Evolutionary conservation across 805 yeast species (phyloP).

Genomic region (Suhomyces sp.): DNA sequence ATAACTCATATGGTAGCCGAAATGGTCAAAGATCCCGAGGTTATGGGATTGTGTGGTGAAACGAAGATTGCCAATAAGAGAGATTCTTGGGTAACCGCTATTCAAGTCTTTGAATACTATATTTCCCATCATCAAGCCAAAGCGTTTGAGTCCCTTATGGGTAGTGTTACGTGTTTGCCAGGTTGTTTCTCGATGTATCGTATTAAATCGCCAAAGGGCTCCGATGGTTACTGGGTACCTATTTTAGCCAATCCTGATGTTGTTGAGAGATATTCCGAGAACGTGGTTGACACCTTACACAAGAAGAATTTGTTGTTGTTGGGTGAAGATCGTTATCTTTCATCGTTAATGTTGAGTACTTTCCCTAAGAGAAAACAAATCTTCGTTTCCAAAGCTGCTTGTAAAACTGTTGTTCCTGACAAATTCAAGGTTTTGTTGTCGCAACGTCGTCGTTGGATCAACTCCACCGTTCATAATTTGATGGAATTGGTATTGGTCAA

Average conservation of each 20-base stretch:
- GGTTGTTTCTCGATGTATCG: constrained; percentile 94
- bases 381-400: constrained; percentile 86
- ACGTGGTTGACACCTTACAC: constrained; percentile 79
- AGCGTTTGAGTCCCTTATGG: constrained; percentile 93
- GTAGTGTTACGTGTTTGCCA: constrained; percentile 92
- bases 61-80: constrained; percentile 84
- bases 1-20: constrained; percentile 87
- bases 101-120: constrained; percentile 91
- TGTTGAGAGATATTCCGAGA: constrained; percentile 86
- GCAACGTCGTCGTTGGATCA: constrained; percentile 96
- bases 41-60: constrained; percentile 95
- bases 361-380: constrained; percentile 87
- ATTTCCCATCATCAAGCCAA: constrained; percentile 93
- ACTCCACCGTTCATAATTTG: constrained; percentile 89
- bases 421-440: constrained; percentile 74
- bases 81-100: constrained; percentile 85
- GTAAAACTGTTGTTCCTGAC: constrained; percentile 89
- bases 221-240: constrained; percentile 79
- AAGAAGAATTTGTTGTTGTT: constrained; percentile 77
- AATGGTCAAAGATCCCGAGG: constrained; percentile 78
- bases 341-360: constrained; percentile 81
- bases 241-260: constrained; percentile 89
- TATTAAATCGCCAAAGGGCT: constrained; percentile 83
- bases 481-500: constrained; percentile 81
- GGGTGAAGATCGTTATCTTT: constrained; percentile 87